Base-by-base conservation (phyloP, 2,329 filamentous ascomycete genomes). In the Colletotrichum tofieldiae region DNA sequence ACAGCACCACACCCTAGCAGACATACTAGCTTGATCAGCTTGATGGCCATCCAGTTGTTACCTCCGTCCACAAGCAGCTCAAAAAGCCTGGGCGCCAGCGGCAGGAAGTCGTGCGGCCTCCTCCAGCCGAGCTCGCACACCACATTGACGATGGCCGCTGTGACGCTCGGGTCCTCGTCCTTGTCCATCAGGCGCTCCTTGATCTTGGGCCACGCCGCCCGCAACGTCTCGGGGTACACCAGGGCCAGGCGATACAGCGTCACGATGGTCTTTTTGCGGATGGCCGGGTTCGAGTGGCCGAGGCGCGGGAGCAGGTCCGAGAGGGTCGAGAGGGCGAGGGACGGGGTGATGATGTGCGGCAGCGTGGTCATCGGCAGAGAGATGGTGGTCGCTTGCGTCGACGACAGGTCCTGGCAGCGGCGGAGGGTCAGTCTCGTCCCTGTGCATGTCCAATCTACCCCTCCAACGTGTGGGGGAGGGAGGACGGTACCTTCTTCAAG, bases 41-140 rank as follows among this genome's bases (percentile, higher is more conserved):
- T 99, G 80, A 99, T 99, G 71, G 95, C 95, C 96, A 99, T 98
- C 96, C 96, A 99, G 82, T 99, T 99, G 82, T 99, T 98, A 47
- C 93, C 93, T 67, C 95, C 93, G 73, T 97, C 93, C 16, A 98
- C 95, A 35, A 99, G 86, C 23, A 99, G 87, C 79, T 98, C 95
- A 78, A 98, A 99, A 35, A 99, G 84, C 71, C 96, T 89, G 11
- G 96, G 96, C 0, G 96, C 96, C 39, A 99, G 86, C 18, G 96
- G 94, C 39, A 99, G 86, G 77, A 98, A 98, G 82, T 99, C 96
- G 76, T 96, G 93, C 5, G 96, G 96, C 76, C 96, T 89, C 76
- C 96, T 90, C 94, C 96, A 98, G 7, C 96, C 96, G 49, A 99
- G 85, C 82, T 99, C 96, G 82, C 96, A 98, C 6, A 99, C 91